phyloP scores from a whole-genome alignment of 148 eudicot genomes.

The Chenopodium album region DNA sequence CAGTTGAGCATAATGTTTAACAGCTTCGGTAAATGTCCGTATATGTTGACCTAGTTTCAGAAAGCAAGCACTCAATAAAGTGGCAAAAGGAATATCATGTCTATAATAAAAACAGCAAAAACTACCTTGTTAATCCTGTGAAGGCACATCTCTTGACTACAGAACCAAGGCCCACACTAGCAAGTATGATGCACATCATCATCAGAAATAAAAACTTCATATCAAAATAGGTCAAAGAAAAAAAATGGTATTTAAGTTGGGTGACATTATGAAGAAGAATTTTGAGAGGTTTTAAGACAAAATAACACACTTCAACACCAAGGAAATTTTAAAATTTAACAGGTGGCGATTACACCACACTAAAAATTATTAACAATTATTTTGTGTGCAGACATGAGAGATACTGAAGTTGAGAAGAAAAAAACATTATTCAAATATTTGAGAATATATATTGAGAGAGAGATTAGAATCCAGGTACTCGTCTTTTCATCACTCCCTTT shows the following conservation, averaged over 20 bases:
- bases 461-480: not conserved
- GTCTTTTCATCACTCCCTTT: not conserved
- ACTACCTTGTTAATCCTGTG: not conserved
- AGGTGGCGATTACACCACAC: not conserved
- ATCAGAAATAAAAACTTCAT: no score
- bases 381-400: not conserved
- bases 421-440: no score
- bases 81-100: not conserved
- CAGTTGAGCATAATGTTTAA: constrained; percentile 85
- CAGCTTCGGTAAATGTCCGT: constrained; percentile 71
- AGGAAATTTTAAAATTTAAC: not conserved
- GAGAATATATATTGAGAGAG: not conserved
- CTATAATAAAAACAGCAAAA: not conserved
- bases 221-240: not conserved
- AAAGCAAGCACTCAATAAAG: constrained; percentile 14
- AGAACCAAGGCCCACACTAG: no score
- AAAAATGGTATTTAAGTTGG: not conserved
- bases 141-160: not conserved
- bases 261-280: not conserved
- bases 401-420: not conserved
- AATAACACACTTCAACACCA: not conserved
- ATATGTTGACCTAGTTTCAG: constrained; percentile 65
- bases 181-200: no score
- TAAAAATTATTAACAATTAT: not conserved
- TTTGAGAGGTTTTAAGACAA: not conserved